Percentiles rank a stretch among this genome's conserved stretches.
phyloP scores from a whole-genome alignment of 1,284 basidiomycete genomes.

The Tetrapyrgos nigripes region DNA sequence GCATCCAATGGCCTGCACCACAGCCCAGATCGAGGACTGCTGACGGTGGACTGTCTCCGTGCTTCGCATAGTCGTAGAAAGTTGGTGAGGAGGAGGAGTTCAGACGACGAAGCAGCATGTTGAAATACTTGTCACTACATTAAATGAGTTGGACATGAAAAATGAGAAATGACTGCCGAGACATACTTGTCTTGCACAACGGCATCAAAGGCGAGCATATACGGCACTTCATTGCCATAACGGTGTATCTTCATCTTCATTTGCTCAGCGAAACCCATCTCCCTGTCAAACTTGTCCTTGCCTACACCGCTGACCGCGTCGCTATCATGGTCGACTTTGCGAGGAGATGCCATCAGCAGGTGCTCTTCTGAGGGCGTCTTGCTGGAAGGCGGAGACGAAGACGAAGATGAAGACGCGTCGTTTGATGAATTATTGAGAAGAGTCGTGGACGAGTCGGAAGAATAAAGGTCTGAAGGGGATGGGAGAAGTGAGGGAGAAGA shows the following conservation, averaged over 20 bases:
- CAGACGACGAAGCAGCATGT: conserved; percentile 58
- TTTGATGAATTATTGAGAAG: not conserved
- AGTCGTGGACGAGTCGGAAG: conserved; percentile 4
- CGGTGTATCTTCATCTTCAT: conserved; percentile 59
- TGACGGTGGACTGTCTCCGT: conserved; percentile 51
- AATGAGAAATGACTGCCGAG: conserved; percentile 5
- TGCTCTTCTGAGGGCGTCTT: not conserved
- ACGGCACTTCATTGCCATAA: conserved; percentile 56
- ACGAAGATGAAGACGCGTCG: not conserved
- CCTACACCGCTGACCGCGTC: conserved; percentile 2
- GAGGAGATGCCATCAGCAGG: not conserved
- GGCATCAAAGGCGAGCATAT: conserved; percentile 69
- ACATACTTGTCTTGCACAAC: conserved; percentile 65
- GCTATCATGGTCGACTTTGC: conserved; percentile 4
- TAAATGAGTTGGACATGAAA: conserved; percentile 9
- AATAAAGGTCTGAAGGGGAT: conserved; percentile 2
- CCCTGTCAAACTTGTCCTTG: conserved; percentile 35
- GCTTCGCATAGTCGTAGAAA: conserved; percentile 55
- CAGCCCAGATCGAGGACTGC: conserved; percentile 77
- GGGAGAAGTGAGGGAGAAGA: conserved; percentile 18
- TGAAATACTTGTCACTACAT: conserved; percentile 61
- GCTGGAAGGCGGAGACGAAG: conserved; percentile 3
- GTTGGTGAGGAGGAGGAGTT: conserved; percentile 56
- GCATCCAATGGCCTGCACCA: conserved; percentile 69
- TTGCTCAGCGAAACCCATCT: conserved; percentile 43